Conservation (phyloP, 2,329 filamentous ascomycete genomes). For the Capronia americana region DNA sequence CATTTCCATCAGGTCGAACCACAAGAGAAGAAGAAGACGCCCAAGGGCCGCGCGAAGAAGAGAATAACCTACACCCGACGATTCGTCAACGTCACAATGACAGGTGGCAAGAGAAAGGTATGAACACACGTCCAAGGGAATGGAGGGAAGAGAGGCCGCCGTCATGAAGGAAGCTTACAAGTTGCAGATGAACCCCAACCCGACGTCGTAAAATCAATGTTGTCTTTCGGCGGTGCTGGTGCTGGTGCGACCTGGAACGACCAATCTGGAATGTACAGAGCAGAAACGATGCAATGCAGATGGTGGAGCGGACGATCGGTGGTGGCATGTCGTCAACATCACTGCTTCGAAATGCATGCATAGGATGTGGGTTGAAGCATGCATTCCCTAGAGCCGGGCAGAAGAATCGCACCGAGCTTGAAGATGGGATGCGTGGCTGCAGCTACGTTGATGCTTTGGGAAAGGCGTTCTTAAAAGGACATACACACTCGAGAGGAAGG, state of each 20-base stretch:
- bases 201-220: conserved; percentile 31
- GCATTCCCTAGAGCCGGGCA: conserved; percentile 9
- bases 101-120: conserved; percentile 98
- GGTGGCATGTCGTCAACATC: neutral
- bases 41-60: conserved; percentile 98
- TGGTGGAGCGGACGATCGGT: neutral
- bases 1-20: conserved; percentile 70
- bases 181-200: conserved; percentile 38
- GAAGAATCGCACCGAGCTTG: conserved; percentile 5
- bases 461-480: conserved; percentile 11
- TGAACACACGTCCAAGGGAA: conserved; percentile 40
- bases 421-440: conserved; percentile 1
- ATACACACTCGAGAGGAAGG: neutral
- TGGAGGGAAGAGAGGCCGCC: neutral
- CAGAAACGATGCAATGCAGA: neutral
- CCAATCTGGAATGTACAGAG: conserved; percentile 12
- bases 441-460: neutral
- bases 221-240: neutral
- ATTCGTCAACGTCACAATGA: conserved; percentile 97
- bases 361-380: conserved; percentile 4
- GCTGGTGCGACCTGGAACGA: neutral
- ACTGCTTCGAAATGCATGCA: neutral
- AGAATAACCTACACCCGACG: conserved; percentile 93
- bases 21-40: conserved; percentile 95
- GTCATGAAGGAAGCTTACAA: conserved; percentile 1